phyloP scores from a whole-genome alignment of 1,284 basidiomycete species.

The Trichosporon coremiiforme region DNA sequence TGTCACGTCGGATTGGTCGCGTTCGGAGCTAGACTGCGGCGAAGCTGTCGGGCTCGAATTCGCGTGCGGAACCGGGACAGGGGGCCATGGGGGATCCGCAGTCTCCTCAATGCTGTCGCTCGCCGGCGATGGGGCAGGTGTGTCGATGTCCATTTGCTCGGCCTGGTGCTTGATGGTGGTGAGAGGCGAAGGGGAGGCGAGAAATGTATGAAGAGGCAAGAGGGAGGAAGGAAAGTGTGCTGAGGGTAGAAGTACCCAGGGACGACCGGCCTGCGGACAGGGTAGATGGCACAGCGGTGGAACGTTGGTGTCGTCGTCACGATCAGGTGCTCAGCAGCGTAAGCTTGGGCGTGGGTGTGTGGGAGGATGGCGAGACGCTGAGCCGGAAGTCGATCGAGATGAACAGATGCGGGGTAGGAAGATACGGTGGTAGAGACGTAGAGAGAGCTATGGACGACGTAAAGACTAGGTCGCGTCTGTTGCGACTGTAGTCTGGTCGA shows the following conservation, averaged over 20 bases:
- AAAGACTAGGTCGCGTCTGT: neutral
- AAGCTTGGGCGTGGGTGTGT: too few species aligned
- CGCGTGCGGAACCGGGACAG: neutral
- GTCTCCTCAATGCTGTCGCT: neutral
- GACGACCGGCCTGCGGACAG: neutral
- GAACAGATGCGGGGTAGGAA: neutral
- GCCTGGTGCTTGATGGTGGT: neutral
- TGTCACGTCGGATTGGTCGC: conserved; percentile 2
- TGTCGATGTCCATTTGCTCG: neutral
- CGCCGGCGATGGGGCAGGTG: conserved; percentile 5
- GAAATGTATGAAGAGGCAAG: too few species aligned
- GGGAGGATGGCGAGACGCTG: too few species aligned
- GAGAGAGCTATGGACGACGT: neutral
- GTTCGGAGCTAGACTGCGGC: conserved; percentile 15
- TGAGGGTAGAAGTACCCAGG: neutral
- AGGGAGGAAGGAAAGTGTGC: neutral
- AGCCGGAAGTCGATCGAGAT: neutral
- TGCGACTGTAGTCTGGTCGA: neutral
- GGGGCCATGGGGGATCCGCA: neutral
- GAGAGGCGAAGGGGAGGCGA: too few species aligned
- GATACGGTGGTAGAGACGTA: neutral
- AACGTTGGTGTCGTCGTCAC: neutral
- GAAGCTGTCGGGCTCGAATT: neutral
- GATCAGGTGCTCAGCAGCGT: neutral
- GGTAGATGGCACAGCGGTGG: neutral